Evolutionary conservation across 306 rosid species (phyloP).

Genomic region (Echinosophora koreensis): DNA sequence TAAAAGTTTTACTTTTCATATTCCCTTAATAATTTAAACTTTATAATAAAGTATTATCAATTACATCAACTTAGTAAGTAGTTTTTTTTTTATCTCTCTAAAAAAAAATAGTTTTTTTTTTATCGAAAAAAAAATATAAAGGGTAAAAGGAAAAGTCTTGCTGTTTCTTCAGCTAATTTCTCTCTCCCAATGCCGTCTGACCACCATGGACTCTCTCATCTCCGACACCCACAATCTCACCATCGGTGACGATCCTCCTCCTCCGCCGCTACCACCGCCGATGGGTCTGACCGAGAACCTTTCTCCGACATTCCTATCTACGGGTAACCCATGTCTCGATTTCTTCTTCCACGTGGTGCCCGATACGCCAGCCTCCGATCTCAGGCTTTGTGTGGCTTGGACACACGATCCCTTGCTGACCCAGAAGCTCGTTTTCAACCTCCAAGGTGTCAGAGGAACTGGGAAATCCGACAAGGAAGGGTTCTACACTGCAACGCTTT

Average conservation of each 20-base stretch:
- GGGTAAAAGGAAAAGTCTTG: too few relatives aligned
- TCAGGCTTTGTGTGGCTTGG: constrained; percentile 30
- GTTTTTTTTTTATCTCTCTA: too few relatives aligned
- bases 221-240: background rate
- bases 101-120: too few relatives aligned
- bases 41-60: too few relatives aligned
- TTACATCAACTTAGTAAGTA: too few relatives aligned
- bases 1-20: too few relatives aligned
- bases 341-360: constrained; percentile 47
- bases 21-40: too few relatives aligned
- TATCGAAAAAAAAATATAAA: too few relatives aligned
- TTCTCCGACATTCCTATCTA: constrained; percentile 37
- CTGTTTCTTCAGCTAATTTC: too few relatives aligned
- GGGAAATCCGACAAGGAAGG: constrained; percentile 35
- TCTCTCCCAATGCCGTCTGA: too few relatives aligned
- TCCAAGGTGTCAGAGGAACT: constrained; percentile 37
- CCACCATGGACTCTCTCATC: background rate
- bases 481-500: constrained; percentile 14
- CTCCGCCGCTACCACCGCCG: background rate
- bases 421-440: constrained; percentile 28
- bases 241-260: background rate
- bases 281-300: constrained; percentile 43
- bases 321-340: constrained; percentile 34
- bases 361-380: background rate
- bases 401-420: constrained; percentile 8